Evolutionary conservation across 1,284 basidiomycete species (phyloP).

Genomic region (Naganishia albida): DNA sequence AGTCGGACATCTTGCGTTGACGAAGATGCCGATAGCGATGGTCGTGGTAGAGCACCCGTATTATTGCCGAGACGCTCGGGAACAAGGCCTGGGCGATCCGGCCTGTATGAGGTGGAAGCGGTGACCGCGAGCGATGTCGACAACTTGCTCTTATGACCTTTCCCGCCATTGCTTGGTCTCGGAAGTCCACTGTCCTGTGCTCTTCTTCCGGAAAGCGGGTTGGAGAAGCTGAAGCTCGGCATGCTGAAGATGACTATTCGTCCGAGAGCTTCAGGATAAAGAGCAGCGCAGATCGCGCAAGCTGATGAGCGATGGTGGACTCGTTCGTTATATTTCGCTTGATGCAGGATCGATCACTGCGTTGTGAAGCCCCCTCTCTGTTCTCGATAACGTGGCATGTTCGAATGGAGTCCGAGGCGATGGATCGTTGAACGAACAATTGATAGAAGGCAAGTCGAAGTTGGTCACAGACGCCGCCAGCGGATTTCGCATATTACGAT

Average conservation of each 20-base stretch:
- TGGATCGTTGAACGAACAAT: background rate
- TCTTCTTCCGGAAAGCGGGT: constrained; percentile 18
- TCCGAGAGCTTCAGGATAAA: too few relatives aligned
- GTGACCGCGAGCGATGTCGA: constrained; percentile 7
- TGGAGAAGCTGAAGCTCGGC: constrained; percentile 24
- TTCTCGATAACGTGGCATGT: too few relatives aligned
- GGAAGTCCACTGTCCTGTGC: background rate
- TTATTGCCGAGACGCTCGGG: constrained; percentile 10
- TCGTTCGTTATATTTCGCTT: too few relatives aligned
- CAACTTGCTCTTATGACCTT: constrained; percentile 25
- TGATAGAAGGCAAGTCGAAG: constrained; percentile 1
- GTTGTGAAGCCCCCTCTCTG: too few relatives aligned
- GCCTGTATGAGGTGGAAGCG: background rate
- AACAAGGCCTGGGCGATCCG: background rate
- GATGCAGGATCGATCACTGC: too few relatives aligned
- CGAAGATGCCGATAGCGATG: constrained; percentile 21
- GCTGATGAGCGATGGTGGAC: too few relatives aligned
- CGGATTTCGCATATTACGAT: background rate
- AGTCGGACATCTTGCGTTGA: constrained; percentile 20
- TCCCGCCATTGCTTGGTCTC: constrained; percentile 3
- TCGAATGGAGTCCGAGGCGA: too few relatives aligned
- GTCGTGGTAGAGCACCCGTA: background rate
- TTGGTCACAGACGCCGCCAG: background rate
- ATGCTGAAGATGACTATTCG: background rate
- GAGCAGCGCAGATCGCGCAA: too few relatives aligned